A percentile compares a stretch with the other conserved stretches of the same genome.
phyloP scores from a whole-genome alignment of 2,329 filamentous ascomycete species.

The Chaetomium sp. region DNA sequence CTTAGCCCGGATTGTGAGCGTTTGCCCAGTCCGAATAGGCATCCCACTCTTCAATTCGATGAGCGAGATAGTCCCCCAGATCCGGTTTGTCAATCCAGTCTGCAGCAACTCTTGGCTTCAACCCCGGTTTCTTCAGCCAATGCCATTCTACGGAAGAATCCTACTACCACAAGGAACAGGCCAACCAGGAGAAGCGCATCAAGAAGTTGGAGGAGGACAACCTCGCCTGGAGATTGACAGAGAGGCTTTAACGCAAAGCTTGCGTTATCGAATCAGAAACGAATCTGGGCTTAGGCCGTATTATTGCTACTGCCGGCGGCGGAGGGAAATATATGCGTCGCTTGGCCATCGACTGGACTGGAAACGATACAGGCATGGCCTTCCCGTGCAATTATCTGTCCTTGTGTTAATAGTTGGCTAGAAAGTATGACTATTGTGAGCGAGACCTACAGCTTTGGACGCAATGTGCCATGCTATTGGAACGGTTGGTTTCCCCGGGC shows the following conservation, averaged over 20 bases:
- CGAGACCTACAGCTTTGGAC: too few relatives aligned
- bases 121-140: conserved; percentile 10
- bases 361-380: too few relatives aligned
- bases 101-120: not conserved
- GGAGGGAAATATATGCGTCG: not conserved
- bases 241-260: conserved; percentile 19
- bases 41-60: conserved; percentile 22
- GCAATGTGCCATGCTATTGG: too few relatives aligned
- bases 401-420: too few relatives aligned
- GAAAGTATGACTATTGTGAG: too few relatives aligned
- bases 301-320: not conserved
- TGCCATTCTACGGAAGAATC: too few relatives aligned
- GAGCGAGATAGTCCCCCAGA: conserved; percentile 18
- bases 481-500: too few relatives aligned
- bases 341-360: too few relatives aligned
- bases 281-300: conserved; percentile 8
- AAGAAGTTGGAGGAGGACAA: too few relatives aligned
- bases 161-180: too few relatives aligned
- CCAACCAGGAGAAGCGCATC: too few relatives aligned
- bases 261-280: conserved; percentile 22
- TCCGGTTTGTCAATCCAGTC: conserved; percentile 11
- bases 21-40: conserved; percentile 17
- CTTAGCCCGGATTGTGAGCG: conserved; percentile 14
- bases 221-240: not conserved
- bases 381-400: too few relatives aligned